Conservation (phyloP, 768 basidiomycete species). For the Suillus paluster region DNA sequence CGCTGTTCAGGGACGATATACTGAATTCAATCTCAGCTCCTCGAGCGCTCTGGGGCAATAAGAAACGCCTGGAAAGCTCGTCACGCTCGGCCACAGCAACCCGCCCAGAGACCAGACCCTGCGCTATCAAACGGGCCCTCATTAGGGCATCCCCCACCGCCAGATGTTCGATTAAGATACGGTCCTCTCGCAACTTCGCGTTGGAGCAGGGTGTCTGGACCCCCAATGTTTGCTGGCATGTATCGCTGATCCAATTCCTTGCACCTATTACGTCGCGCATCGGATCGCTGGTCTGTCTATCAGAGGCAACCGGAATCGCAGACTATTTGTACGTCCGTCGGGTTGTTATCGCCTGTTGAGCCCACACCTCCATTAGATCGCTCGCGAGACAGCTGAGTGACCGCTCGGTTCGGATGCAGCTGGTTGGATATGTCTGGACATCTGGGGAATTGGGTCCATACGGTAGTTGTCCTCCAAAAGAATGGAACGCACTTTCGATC, state of each 20-base stretch:
- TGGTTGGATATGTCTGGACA: not conserved
- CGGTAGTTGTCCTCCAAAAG: not conserved
- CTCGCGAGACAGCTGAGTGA: not conserved
- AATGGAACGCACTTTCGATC: not conserved
- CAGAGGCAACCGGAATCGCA: conserved; percentile 1
- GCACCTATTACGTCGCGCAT: not conserved
- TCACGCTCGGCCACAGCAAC: conserved; percentile 42
- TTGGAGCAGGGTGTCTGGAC: conserved; percentile 80
- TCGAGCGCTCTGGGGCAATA: conserved; percentile 64
- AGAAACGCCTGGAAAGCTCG: conserved; percentile 79
- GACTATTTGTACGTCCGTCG: conserved; percentile 3
- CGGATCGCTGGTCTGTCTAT: not conserved
- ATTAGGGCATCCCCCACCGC: conserved; percentile 22
- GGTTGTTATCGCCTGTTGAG: not conserved
- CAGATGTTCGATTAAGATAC: conserved; percentile 44
- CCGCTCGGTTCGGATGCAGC: not conserved
- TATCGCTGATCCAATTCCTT: conserved; percentile 50
- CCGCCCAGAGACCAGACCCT: conserved; percentile 15
- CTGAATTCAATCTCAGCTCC: conserved; percentile 52
- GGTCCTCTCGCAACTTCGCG: conserved; percentile 66
- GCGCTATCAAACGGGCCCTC: conserved; percentile 26
- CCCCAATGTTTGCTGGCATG: conserved; percentile 63
- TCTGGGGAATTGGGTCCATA: not conserved
- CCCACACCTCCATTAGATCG: not conserved
- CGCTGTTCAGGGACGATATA: conserved; percentile 14